Percentiles rank a stretch among this genome's conserved stretches.
Conservation (phyloP, 1,284 basidiomycete species). For the Somion occarium region DNA sequence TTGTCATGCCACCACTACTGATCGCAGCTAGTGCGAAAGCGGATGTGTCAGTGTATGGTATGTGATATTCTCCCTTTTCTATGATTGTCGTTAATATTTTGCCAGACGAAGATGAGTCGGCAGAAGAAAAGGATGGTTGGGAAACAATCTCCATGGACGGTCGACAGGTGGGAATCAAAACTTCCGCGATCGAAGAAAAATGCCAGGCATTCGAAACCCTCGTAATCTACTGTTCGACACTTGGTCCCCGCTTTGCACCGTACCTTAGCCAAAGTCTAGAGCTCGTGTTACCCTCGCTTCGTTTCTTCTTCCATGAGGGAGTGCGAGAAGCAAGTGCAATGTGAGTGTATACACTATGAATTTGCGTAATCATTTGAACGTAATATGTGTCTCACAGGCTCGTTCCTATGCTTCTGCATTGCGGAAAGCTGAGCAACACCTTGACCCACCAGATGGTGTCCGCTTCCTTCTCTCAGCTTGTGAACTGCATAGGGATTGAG, state of each 20-base stretch:
- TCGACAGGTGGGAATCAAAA: conserved; percentile 70
- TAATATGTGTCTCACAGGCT: conserved; percentile 40
- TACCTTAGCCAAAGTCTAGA: conserved; percentile 69
- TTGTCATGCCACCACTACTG: conserved; percentile 78
- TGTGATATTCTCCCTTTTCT: conserved; percentile 16
- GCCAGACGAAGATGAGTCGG: conserved; percentile 49
- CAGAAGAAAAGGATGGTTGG: conserved; percentile 65
- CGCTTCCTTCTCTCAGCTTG: conserved; percentile 63
- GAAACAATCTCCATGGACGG: conserved; percentile 75
- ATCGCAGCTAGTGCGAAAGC: conserved; percentile 74
- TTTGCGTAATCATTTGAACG: not conserved
- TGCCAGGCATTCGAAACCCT: conserved; percentile 84
- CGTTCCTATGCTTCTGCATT: conserved; percentile 67
- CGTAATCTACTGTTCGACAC: conserved; percentile 72
- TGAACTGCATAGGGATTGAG: conserved; percentile 63
- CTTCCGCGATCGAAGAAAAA: conserved; percentile 81
- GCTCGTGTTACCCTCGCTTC: conserved; percentile 64
- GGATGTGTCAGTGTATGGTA: conserved; percentile 69
- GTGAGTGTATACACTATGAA: conserved; percentile 40
- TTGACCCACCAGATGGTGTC: conserved; percentile 68
- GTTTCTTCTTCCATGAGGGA: conserved; percentile 79
- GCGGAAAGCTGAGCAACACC: conserved; percentile 65
- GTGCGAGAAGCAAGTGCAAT: conserved; percentile 75
- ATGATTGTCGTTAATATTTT: not conserved
- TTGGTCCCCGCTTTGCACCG: conserved; percentile 66